Evolutionary conservation across 169 alveolate genomes (phyloP).

Genomic region (Cryptosporidium andersoni): DNA sequence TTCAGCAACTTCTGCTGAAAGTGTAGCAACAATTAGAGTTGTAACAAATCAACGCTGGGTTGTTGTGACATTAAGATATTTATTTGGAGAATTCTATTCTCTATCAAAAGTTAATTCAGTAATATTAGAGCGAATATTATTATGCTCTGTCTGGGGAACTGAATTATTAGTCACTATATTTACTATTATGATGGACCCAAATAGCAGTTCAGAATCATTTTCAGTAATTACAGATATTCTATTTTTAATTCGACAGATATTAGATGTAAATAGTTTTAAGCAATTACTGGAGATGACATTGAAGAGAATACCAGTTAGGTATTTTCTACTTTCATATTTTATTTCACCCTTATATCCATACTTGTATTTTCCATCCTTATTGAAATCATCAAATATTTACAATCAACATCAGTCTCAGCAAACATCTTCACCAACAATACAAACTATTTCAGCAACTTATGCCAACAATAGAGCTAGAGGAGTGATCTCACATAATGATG

Average conservation of each 20-base stretch:
- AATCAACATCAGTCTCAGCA: no score
- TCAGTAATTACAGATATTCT: slow-evolving; percentile 47
- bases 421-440: no score
- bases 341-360: slow-evolving; percentile 6
- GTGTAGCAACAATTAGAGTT: slow-evolving; percentile 8
- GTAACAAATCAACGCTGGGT: slow-evolving; percentile 52
- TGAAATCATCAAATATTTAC: no score
- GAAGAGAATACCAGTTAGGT: slow-evolving; percentile 43
- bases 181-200: slow-evolving; percentile 13
- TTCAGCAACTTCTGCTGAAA: no score
- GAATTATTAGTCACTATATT: slow-evolving; percentile 23
- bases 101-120: background rate
- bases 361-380: background rate
- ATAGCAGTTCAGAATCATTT: slow-evolving; percentile 42
- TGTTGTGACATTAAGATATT: slow-evolving; percentile 18
- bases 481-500: no score
- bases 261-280: slow-evolving; percentile 16
- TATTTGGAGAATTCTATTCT: slow-evolving; percentile 37
- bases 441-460: no score
- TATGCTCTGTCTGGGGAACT: slow-evolving; percentile 43
- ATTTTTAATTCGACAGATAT: slow-evolving; percentile 35
- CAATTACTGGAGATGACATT: slow-evolving; percentile 16
- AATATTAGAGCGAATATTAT: slow-evolving; percentile 2
- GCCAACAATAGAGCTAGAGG: no score
- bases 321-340: slow-evolving; percentile 14